These are phyloP conservation scores for Annulohypoxylon moriforme DNA, from an alignment of 495 filamentous ascomycete species.

Conservation along the genomic window DNA sequence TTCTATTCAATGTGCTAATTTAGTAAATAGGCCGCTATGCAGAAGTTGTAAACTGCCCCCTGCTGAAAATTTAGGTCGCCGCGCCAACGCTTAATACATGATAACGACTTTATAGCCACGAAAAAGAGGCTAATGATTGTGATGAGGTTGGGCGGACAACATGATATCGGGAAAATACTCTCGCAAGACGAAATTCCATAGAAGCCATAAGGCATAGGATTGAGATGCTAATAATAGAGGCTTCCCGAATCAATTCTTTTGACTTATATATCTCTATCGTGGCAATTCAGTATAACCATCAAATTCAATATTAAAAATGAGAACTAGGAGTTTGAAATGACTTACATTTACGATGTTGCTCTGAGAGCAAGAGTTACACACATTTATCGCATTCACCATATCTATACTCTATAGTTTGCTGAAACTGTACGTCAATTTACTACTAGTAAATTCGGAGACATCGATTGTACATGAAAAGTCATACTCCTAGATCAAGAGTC, in stretches of 20 bases:
- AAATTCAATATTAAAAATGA: not conserved
- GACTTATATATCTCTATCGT: not conserved
- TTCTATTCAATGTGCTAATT: slow-evolving; percentile 4
- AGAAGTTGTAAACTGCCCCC: slow-evolving; percentile 77
- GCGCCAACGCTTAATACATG: slow-evolving; percentile 40
- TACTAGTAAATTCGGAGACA: slow-evolving; percentile 4
- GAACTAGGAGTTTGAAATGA: not conserved
- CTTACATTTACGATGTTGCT: not conserved
- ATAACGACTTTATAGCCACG: slow-evolving; percentile 42
- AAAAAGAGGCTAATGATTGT: slow-evolving; percentile 40
- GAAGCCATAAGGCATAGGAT: slow-evolving; percentile 39
- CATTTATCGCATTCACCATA: not conserved
- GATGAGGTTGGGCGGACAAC: slow-evolving; percentile 43
- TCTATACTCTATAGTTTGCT: not conserved
- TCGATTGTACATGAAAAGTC: slow-evolving; percentile 1
- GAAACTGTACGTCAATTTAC: slow-evolving; percentile 2
- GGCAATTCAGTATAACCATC: not conserved
- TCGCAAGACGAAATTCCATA: slow-evolving; percentile 40
- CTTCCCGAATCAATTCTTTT: not conserved
- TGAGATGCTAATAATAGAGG: slow-evolving; percentile 33
- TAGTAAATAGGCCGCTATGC: slow-evolving; percentile 75
- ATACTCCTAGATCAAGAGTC: not conserved
- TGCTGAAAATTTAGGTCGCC: not conserved
- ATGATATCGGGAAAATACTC: slow-evolving; percentile 35
- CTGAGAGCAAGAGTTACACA: not conserved